Evolutionary conservation across 2,329 filamentous ascomycete species (phyloP).

Genomic region (Penicillium hordei): DNA sequence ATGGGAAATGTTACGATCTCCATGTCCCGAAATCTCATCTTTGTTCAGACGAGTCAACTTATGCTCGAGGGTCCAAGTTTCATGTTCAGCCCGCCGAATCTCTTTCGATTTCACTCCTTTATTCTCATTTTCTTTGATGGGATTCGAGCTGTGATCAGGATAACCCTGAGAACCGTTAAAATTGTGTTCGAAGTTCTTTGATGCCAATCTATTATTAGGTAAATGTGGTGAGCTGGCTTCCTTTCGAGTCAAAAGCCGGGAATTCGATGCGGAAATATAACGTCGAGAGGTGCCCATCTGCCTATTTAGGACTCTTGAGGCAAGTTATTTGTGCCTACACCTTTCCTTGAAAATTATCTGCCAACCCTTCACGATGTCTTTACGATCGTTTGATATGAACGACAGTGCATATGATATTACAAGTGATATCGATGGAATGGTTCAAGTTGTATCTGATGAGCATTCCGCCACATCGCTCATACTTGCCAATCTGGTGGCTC

Average conservation of each 20-base stretch:
- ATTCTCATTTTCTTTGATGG: neutral
- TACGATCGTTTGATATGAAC: neutral
- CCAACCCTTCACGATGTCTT: neutral
- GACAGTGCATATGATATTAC: neutral
- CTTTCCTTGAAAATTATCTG: neutral
- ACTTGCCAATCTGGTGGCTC: neutral
- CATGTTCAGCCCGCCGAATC: neutral
- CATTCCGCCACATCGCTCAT: neutral
- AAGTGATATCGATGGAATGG: neutral
- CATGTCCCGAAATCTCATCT: neutral
- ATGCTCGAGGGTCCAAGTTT: neutral
- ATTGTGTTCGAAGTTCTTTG: neutral
- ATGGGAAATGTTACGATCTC: neutral
- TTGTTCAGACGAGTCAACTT: neutral
- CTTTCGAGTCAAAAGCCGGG: neutral
- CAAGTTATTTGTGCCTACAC: neutral
- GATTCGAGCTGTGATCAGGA: neutral
- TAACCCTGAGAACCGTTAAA: neutral
- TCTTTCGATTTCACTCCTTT: neutral
- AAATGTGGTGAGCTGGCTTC: neutral
- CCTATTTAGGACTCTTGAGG: neutral
- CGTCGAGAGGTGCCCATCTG: neutral
- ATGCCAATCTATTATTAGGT: neutral
- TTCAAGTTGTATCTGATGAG: neutral
- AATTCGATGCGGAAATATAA: neutral